Evolutionary conservation across 306 rosid species (phyloP).

Genomic region (Spatholobus suberectus): DNA sequence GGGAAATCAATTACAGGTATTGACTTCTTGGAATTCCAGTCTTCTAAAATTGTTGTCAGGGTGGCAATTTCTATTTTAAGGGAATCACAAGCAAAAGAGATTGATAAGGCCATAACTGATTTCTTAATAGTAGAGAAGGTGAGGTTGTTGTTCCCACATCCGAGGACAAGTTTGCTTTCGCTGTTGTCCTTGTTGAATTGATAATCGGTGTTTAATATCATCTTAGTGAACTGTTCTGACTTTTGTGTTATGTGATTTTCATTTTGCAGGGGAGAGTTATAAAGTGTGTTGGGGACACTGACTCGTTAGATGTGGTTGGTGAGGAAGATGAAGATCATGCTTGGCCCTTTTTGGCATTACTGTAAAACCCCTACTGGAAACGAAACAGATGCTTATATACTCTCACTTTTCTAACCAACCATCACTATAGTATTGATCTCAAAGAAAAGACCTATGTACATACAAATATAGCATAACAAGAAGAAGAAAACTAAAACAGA

Average conservation of each 20-base stretch:
- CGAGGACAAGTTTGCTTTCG: too few species aligned
- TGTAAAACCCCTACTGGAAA: constrained; percentile 66
- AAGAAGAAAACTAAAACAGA: too few species aligned
- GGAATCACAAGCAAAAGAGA: constrained; percentile 58
- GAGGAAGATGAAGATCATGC: constrained; percentile 65
- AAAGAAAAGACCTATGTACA: neutral
- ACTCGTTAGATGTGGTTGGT: constrained; percentile 64
- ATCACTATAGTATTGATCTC: neutral
- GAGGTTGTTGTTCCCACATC: constrained; percentile 43
- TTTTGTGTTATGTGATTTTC: constrained; percentile 33
- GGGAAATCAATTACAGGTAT: constrained; percentile 77
- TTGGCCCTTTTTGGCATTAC: constrained; percentile 64
- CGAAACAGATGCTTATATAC: neutral
- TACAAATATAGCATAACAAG: neutral
- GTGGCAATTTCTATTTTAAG: constrained; percentile 71
- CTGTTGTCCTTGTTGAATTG: constrained; percentile 32
- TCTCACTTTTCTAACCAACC: neutral
- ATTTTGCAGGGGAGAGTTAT: constrained; percentile 79
- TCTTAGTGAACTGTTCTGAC: constrained; percentile 22
- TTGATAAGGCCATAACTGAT: constrained; percentile 58
- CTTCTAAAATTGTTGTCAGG: constrained; percentile 90
- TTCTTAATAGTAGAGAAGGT: constrained; percentile 74
- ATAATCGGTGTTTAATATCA: constrained; percentile 27
- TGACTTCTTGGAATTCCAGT: constrained; percentile 90
- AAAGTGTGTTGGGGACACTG: constrained; percentile 83